phyloP scores from a whole-genome alignment of 2,329 filamentous ascomycete genomes.

The Pseudocercospora fuligena region DNA sequence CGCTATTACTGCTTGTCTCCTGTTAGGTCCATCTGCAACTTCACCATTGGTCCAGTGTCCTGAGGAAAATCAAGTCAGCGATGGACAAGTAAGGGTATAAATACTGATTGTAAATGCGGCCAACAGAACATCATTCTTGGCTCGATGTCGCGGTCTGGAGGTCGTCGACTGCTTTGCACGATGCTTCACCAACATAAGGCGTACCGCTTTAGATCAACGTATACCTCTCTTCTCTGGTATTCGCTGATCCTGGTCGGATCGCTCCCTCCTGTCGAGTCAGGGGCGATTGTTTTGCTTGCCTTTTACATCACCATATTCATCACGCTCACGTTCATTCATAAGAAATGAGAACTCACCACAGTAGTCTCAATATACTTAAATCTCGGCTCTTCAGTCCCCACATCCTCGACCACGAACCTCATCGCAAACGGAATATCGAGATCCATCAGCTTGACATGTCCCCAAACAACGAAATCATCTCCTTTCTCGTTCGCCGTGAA shows the following conservation, averaged over 20 bases:
- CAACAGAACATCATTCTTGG: too few relatives aligned
- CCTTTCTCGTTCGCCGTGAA: background rate
- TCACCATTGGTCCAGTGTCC: background rate
- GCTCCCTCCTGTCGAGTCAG: too few relatives aligned
- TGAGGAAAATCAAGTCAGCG: background rate
- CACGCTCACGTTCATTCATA: background rate
- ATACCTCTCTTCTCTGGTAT: too few relatives aligned
- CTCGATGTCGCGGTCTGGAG: too few relatives aligned
- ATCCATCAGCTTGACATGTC: background rate
- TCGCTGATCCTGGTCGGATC: too few relatives aligned
- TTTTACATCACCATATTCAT: background rate
- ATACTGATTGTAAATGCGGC: too few relatives aligned
- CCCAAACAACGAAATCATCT: background rate
- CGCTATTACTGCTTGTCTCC: background rate
- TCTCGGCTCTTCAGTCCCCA: background rate
- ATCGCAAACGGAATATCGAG: background rate
- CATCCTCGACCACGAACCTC: background rate
- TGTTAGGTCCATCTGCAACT: background rate
- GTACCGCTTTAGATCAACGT: too few relatives aligned
- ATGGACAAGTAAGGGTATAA: background rate
- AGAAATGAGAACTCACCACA: background rate
- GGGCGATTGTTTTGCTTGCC: background rate
- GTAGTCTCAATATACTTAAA: background rate
- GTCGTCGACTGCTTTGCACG: background rate
- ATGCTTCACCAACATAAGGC: too few relatives aligned